Base-by-base conservation (phyloP, 139 green algal genomes). In the Nannochloris sp. region DNA sequence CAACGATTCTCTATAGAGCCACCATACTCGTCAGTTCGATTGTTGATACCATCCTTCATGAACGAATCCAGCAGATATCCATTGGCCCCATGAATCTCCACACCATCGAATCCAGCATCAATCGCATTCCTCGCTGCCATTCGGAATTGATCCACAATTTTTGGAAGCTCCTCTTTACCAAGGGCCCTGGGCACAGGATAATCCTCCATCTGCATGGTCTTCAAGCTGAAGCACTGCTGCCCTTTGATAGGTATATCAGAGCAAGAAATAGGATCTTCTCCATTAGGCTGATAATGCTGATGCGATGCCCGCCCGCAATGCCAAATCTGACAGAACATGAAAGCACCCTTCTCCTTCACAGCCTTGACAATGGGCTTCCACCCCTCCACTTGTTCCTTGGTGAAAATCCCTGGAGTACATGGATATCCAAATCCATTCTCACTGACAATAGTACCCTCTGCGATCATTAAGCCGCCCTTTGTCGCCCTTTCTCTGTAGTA, bases 311-410 rank as follows among this genome's bases (percentile, higher is more conserved):
- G 66, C 14, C 83, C 85, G 28, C 65, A 63, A 53, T 92, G 84
- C 82, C 86, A 94, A 8, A 93, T 67, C 78, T 95, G 87, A 62
- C 62, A 75, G 78, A 87, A 87, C 68, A 95, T 90, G 10, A 77
- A 4, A 3, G 70, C 75, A 1, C 82, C 84, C 71, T 88, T 89
- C 49, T 77, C 82, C 3, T 89, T 57, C 20, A 95, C 85, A 0
- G 86, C 84, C 57, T 78, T 23, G 1, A 82, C 67, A 6, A 95
- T 72, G 5, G 83, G 85, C 79, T 91, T 89, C 89, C 89, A 95
- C 0, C 70, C 87, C 30, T 88, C 81, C n/a, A 90, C 33, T 51
- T 95, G 89, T 77, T 91, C 71, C 14, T 75, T n/a, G 0, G 66
- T 83, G 69, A 85, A 85, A 12, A 95, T 80, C 29, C 85, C 87